Base-by-base conservation (phyloP, 352 stramenopile species). In the Pythium dissimile region DNA sequence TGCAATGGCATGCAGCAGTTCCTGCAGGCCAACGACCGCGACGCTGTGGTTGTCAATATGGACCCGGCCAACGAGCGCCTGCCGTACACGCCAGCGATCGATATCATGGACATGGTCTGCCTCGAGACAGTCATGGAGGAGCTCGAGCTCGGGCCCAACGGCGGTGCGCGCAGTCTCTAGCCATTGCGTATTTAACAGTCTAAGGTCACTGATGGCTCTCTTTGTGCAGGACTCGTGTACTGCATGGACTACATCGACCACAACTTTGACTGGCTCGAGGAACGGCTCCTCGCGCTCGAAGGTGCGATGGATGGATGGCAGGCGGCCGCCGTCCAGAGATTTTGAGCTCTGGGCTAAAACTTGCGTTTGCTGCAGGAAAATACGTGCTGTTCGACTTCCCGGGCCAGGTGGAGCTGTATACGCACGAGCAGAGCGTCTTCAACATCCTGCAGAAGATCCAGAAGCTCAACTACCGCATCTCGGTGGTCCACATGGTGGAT, bases 321-420 rank as follows among this genome's bases (percentile, higher is more conserved):
- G n/a, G n/a, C n/a, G n/a, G n/a, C n/a, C n/a, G n/a, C n/a, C n/a
- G n/a, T n/a, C n/a, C n/a, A n/a, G n/a, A n/a, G n/a, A n/a, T n/a
- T n/a, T n/a, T n/a, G n/a, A n/a, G n/a, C n/a, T n/a, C n/a, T n/a
- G n/a, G n/a, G n/a, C n/a, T n/a, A n/a, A n/a, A n/a, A n/a, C n/a
- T n/a, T 44, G 28, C 6, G 5, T 27, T 70, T 39, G 11, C 16
- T 9, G 75, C 89, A 69, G 92, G 96, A 67, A 96, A 98, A 54
- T 99, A 99, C 79, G 69, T 99, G 10, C 75, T 99, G 15, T 96
- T 99, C 35, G 97, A 99, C 82, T 99, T 98, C 81, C 97, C 97
- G 2, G 97, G 97, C 0, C 97, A 99, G 80, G 90, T 99, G 42
- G 97, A 99, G 77, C 80, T 99, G 44, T 99, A 98, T 71, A 99